Evolutionary conservation across 1,139 yeast species (phyloP).

Genomic region (Petasospora rhodanensis): DNA sequence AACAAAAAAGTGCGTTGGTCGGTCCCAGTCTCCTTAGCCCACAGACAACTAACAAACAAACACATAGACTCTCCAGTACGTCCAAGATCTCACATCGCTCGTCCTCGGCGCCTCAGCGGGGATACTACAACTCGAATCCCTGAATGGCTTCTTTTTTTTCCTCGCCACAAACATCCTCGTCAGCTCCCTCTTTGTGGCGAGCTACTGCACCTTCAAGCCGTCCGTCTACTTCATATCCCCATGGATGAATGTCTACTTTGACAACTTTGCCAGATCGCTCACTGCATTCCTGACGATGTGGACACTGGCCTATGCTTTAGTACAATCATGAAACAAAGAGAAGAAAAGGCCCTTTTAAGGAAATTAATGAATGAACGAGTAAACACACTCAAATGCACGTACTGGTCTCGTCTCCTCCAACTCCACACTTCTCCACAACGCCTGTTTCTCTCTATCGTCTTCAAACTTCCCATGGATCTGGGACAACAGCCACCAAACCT

Average conservation of each 20-base stretch:
- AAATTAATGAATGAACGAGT: no score
- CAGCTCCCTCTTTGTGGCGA: slow-evolving; percentile 37
- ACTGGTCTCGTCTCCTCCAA: slow-evolving; percentile 67
- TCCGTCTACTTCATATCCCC: slow-evolving; percentile 48
- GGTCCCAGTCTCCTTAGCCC: no score
- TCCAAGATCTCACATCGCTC: slow-evolving; percentile 64
- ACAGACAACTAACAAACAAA: slow-evolving; percentile 4
- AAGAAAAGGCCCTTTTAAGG: no score
- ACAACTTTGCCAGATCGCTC: slow-evolving; percentile 51
- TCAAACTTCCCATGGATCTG: slow-evolving; percentile 59
- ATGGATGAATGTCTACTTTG: slow-evolving; percentile 50
- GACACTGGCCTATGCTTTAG: slow-evolving; percentile 74
- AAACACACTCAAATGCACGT: slow-evolving; percentile 33
- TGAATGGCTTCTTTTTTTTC: slow-evolving; percentile 59
- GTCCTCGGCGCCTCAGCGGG: slow-evolving; percentile 72
- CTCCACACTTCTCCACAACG: slow-evolving; percentile 65
- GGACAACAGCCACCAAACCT: slow-evolving; percentile 71
- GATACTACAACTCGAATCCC: slow-evolving; percentile 61
- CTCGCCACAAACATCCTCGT: slow-evolving; percentile 42
- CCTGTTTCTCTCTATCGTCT: slow-evolving; percentile 48
- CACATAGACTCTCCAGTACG: slow-evolving; percentile 40
- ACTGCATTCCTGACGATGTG: slow-evolving; percentile 80
- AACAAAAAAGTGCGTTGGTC: slow-evolving; percentile 10
- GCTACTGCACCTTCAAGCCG: slow-evolving; percentile 43
- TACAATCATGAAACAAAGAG: no score